Evolutionary conservation across 139 green algal genomes (phyloP).

Genomic region (Tetradesmus lagerheimii): DNA sequence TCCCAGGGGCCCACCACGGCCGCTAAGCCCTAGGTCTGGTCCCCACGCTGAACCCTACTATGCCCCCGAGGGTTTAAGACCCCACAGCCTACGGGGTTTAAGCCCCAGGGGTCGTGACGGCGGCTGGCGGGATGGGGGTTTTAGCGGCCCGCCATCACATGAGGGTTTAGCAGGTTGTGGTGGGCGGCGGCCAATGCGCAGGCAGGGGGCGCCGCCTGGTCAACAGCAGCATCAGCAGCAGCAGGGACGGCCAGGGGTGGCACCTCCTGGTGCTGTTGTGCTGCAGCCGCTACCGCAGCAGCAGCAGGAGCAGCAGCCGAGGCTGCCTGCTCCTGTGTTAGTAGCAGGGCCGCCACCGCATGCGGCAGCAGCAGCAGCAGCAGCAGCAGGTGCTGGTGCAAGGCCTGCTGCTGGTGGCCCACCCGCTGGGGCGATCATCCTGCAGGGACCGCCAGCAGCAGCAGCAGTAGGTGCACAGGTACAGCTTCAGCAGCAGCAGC

Average conservation of each 20-base stretch:
- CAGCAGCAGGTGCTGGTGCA: constrained; percentile 2
- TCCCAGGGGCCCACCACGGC: background rate
- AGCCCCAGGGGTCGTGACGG: background rate
- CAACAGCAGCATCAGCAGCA: constrained; percentile 37
- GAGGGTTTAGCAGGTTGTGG: background rate
- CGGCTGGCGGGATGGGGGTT: background rate
- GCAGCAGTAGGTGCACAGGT: background rate
- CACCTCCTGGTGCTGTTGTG: background rate
- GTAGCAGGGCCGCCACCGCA: background rate
- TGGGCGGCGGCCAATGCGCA: background rate
- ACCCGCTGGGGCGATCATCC: background rate
- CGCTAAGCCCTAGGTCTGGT: too few species aligned
- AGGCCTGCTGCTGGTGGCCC: background rate
- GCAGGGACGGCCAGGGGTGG: background rate
- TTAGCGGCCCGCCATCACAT: background rate
- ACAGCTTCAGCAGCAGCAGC: background rate
- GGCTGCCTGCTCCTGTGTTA: background rate
- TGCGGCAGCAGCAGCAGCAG: constrained; percentile 14
- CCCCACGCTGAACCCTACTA: too few species aligned
- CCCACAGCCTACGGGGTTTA: background rate
- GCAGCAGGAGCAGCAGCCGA: background rate
- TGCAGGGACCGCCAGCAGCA: background rate
- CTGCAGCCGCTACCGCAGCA: background rate
- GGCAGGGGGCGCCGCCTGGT: background rate
- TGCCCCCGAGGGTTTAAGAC: background rate